Conservation (phyloP, 176 grass and related monocot genomes). For the Aegilops sharonensis region DNA sequence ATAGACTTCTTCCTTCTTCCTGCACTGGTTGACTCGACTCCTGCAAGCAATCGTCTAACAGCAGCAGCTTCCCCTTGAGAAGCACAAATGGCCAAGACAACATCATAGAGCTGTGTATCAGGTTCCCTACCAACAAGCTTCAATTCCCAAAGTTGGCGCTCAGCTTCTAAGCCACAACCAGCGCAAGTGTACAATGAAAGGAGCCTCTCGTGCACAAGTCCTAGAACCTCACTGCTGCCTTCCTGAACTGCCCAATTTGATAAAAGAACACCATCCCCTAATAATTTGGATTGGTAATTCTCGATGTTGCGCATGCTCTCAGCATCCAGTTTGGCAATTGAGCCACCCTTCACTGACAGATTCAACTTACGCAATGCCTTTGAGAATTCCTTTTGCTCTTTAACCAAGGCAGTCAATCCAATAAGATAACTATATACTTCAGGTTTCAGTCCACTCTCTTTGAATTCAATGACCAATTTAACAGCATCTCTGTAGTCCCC, state of each 20-base stretch:
- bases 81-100: slow-evolving; percentile 89
- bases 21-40: slow-evolving; percentile 59
- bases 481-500: slow-evolving; percentile 72
- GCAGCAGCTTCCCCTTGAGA: slow-evolving; percentile 81
- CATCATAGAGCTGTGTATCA: slow-evolving; percentile 84
- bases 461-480: slow-evolving; percentile 79
- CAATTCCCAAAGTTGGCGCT: slow-evolving; percentile 84
- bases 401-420: slow-evolving; percentile 85
- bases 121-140: slow-evolving; percentile 86
- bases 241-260: slow-evolving; percentile 81
- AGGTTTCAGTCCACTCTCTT: slow-evolving; percentile 63
- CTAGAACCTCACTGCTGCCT: slow-evolving; percentile 53
- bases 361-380: slow-evolving; percentile 78
- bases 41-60: slow-evolving; percentile 64
- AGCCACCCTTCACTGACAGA: slow-evolving; percentile 58
- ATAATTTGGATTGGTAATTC: slow-evolving; percentile 56
- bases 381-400: slow-evolving; percentile 95
- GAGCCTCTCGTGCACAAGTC: slow-evolving; percentile 77
- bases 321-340: slow-evolving; percentile 48
- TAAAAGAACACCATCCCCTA: slow-evolving; percentile 71
- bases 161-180: slow-evolving; percentile 84
- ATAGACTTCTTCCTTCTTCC: slow-evolving; percentile 72
- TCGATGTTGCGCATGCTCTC: slow-evolving; percentile 52
- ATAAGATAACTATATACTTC: slow-evolving; percentile 96
- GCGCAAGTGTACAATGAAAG: slow-evolving; percentile 78